Conservation (phyloP, 257 asterid genomes). For the Penstemon eatonii region DNA sequence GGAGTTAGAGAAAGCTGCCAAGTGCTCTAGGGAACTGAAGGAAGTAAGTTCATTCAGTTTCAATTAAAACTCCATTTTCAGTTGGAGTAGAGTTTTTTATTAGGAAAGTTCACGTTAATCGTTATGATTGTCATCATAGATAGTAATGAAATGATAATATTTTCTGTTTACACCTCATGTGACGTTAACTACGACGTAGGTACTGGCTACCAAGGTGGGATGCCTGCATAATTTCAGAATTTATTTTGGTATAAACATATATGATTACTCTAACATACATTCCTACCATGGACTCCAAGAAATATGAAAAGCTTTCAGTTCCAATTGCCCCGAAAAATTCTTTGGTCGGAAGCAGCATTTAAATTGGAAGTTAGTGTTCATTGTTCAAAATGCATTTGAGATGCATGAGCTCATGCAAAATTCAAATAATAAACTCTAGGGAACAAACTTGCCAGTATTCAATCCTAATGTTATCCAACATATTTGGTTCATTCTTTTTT, state of each 20-base stretch:
- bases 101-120: conserved; percentile 5
- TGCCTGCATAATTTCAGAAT: not conserved
- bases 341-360: conserved; percentile 2
- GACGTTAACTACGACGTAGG: not conserved
- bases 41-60: conserved; percentile 41
- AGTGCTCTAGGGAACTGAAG: conserved; percentile 58
- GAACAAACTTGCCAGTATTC: not conserved
- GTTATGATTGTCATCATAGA: not conserved
- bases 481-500: not conserved
- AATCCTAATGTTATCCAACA: not conserved
- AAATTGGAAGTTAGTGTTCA: not conserved
- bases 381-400: not conserved
- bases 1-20: conserved; percentile 52
- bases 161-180: not conserved
- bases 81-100: not conserved
- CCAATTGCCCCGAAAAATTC: not conserved
- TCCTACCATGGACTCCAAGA: not conserved
- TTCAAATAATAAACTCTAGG: not conserved
- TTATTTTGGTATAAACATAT: not conserved
- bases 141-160: not conserved
- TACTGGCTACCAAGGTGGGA: not conserved
- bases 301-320: not conserved
- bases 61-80: not conserved
- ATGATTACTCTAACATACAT: no score
- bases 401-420: not conserved